A percentile compares a stretch with the other conserved stretches of the same genome.
phyloP scores from a whole-genome alignment of 805 yeast genomes.

The Saccharomycopsis fibuligera region DNA sequence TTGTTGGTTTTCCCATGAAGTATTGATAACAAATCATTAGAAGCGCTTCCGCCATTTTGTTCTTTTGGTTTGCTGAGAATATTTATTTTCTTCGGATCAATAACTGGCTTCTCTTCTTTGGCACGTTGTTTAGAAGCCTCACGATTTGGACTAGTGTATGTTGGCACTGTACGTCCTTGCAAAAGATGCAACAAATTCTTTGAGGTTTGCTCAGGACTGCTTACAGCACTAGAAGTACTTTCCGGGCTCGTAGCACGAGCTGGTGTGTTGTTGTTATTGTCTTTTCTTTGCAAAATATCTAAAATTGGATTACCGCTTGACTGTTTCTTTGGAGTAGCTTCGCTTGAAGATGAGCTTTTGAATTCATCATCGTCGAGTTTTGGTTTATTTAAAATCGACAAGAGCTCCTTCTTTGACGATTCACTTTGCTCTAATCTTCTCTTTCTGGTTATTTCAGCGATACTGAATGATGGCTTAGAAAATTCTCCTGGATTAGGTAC shows the following conservation, averaged over 20 bases:
- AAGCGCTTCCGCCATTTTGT: no score
- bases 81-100: not conserved
- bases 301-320: no score
- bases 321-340: no score
- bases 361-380: not conserved
- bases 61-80: no score
- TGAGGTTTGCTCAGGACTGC: not conserved
- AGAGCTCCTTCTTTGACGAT: constrained; percentile 11
- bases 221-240: no score
- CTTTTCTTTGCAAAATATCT: no score
- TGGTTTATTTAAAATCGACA: constrained; percentile 15
- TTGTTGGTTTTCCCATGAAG: not conserved
- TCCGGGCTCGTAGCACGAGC: no score
- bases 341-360: no score
- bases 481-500: constrained; percentile 18
- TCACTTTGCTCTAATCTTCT: constrained; percentile 5
- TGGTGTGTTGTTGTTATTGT: no score
- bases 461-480: constrained; percentile 16
- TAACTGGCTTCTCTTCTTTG: not conserved
- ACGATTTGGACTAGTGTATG: no score
- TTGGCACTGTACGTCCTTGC: no score
- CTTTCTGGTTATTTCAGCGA: constrained; percentile 8
- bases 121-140: not conserved
- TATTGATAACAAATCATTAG: not conserved
- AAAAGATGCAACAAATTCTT: not conserved